Evolutionary conservation across 2,329 filamentous ascomycete genomes (phyloP).

Genomic region (Alternaria conjuncta): DNA sequence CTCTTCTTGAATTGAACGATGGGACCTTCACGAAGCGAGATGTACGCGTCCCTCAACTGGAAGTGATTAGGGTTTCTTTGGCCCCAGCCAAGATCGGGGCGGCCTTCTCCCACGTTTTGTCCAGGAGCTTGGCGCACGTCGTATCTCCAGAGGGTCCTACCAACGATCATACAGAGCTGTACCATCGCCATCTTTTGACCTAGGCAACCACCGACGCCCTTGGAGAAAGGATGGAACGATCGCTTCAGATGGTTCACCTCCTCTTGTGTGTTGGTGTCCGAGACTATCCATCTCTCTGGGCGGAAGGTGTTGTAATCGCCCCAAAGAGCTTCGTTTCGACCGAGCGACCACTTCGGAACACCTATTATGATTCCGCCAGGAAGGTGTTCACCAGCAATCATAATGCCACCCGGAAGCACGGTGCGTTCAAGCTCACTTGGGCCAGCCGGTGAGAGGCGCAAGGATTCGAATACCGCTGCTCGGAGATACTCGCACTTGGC

Average conservation of each 20-base stretch:
- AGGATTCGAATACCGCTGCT: slow-evolving; percentile 24
- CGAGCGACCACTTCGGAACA: slow-evolving; percentile 21
- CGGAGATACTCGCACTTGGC: slow-evolving; percentile 18
- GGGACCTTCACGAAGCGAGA: background rate
- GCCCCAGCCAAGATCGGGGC: background rate
- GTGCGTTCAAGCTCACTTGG: slow-evolving; percentile 20
- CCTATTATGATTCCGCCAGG: slow-evolving; percentile 25
- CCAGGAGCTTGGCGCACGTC: background rate
- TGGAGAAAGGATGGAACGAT: slow-evolving; percentile 24
- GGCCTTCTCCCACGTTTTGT: background rate
- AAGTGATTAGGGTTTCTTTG: background rate
- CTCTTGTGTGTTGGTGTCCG: slow-evolving; percentile 12
- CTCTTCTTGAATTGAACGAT: slow-evolving; percentile 1
- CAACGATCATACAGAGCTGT: background rate
- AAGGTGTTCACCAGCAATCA: slow-evolving; percentile 15
- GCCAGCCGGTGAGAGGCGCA: slow-evolving; percentile 22
- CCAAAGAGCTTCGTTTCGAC: slow-evolving; percentile 23
- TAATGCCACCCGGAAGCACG: slow-evolving; percentile 24
- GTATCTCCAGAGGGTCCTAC: background rate
- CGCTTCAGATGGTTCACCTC: slow-evolving; percentile 14
- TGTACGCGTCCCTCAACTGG: background rate
- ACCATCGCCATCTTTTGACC: slow-evolving; percentile 31
- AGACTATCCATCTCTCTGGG: slow-evolving; percentile 27
- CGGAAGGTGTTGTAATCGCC: slow-evolving; percentile 20
- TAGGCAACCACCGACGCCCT: slow-evolving; percentile 31